These are phyloP conservation scores for Herpetospermum pedunculosum DNA, from an alignment of 306 rosid species.

Conservation along the genomic window DNA sequence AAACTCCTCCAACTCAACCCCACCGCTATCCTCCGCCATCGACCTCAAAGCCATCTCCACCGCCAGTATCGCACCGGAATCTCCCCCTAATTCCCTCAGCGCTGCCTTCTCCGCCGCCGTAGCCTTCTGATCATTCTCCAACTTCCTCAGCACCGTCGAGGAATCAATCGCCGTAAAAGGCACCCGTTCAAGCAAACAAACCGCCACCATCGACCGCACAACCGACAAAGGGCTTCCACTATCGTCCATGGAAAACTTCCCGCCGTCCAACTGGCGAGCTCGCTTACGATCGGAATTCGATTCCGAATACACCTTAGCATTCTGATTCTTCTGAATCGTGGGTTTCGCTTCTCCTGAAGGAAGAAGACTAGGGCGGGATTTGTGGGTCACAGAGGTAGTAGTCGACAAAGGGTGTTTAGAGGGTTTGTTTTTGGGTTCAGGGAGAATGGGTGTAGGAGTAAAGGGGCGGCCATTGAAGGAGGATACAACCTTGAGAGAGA, in stretches of 20 bases:
- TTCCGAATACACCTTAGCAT: constrained; percentile 10
- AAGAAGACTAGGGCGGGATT: constrained; percentile 10
- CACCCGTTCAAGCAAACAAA: constrained; percentile 57
- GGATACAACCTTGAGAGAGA: constrained; percentile 67
- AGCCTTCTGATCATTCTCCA: constrained; percentile 59
- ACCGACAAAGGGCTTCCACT: constrained; percentile 44
- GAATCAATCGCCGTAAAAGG: constrained; percentile 85
- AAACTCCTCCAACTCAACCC: constrained; percentile 80
- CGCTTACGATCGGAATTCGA: constrained; percentile 10
- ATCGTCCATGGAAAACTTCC: constrained; percentile 25
- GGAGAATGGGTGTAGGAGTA: constrained; percentile 56
- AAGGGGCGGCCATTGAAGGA: constrained; percentile 69
- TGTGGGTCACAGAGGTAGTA: constrained; percentile 15
- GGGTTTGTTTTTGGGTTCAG: constrained; percentile 37
- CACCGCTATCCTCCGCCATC: constrained; percentile 73
- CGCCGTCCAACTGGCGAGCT: constrained; percentile 11
- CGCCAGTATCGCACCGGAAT: constrained; percentile 62
- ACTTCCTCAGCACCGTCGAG: constrained; percentile 66
- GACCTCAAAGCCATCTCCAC: constrained; percentile 93
- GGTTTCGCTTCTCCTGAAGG: constrained; percentile 16
- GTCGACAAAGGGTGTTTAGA: constrained; percentile 4
- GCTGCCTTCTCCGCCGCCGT: constrained; percentile 55
- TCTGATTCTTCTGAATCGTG: constrained; percentile 22
- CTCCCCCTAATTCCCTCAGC: constrained; percentile 71
- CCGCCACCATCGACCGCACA: constrained; percentile 81